Conservation (phyloP, 768 basidiomycete genomes). For the Kwoniella dejecticola region DNA sequence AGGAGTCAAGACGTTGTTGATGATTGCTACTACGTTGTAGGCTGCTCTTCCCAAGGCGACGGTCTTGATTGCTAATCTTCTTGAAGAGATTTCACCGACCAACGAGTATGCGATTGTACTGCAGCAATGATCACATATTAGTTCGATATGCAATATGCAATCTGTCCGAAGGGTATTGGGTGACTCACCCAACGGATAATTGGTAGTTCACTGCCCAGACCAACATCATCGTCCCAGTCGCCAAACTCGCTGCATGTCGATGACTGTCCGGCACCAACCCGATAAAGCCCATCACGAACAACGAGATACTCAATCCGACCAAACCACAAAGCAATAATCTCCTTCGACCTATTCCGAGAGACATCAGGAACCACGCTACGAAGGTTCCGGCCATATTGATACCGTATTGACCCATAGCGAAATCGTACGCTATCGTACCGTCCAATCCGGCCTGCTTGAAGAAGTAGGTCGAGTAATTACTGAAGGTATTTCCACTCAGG, state of each 20-base stretch:
- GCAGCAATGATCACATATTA: too few species aligned
- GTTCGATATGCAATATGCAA: too few species aligned
- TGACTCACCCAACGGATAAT: conserved; percentile 48
- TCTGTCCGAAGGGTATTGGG: too few species aligned
- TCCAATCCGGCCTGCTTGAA: conserved; percentile 47
- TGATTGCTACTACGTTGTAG: conserved; percentile 42
- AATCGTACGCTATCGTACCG: conserved; percentile 32
- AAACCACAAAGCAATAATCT: conserved; percentile 49
- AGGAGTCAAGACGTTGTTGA: conserved; percentile 41
- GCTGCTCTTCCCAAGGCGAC: conserved; percentile 36
- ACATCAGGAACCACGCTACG: conserved; percentile 43
- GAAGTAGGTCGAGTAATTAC: conserved; percentile 48
- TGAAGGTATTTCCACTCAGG: conserved; percentile 44
- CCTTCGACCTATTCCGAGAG: conserved; percentile 36
- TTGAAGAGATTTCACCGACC: conserved; percentile 54
- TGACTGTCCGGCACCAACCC: conserved; percentile 39
- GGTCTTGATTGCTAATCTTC: conserved; percentile 55
- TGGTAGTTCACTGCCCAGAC: conserved; percentile 56
- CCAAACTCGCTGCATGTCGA: conserved; percentile 30
- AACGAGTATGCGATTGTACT: conserved; percentile 44
- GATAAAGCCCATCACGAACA: conserved; percentile 50
- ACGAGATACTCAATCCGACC: conserved; percentile 40
- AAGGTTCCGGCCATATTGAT: conserved; percentile 46
- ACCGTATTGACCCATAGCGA: conserved; percentile 47
- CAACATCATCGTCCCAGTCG: conserved; percentile 54